Evolutionary conservation across 495 filamentous ascomycete genomes (phyloP).

Genomic region (Sordaria brevicollis): DNA sequence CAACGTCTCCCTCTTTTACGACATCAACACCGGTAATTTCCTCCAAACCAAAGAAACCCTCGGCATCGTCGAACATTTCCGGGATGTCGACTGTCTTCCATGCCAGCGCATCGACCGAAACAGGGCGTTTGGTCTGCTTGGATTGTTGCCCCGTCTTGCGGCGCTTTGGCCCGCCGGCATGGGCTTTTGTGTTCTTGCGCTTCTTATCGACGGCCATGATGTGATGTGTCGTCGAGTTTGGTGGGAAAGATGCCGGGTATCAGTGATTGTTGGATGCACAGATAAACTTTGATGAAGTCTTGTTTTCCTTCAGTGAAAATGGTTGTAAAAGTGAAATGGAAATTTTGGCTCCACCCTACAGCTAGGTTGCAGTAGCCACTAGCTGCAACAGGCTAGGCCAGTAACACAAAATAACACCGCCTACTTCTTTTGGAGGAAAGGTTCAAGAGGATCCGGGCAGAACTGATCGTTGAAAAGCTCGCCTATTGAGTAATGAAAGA

Average conservation of each 20-base stretch:
- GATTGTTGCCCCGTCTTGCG: conserved; percentile 26
- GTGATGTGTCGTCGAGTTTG: not conserved
- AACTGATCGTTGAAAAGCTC: not conserved
- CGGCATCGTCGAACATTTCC: conserved; percentile 81
- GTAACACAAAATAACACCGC: not conserved
- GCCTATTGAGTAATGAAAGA: not conserved
- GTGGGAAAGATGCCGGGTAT: not conserved
- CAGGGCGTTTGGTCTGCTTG: conserved; percentile 22
- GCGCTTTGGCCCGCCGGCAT: conserved; percentile 30
- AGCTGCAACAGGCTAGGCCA: not conserved
- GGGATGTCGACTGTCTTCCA: conserved; percentile 80
- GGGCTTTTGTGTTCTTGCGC: conserved; percentile 30
- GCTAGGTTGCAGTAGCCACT: not conserved
- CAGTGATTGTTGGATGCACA: not conserved
- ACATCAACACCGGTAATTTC: conserved; percentile 87
- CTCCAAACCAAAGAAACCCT: conserved; percentile 88
- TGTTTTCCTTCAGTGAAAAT: not conserved
- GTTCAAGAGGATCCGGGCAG: not conserved
- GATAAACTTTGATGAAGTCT: not conserved
- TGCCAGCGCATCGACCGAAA: conserved; percentile 53
- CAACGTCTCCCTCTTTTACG: conserved; percentile 42
- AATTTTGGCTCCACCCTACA: conserved; percentile 16
- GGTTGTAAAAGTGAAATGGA: conserved; percentile 1
- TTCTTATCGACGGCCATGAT: conserved; percentile 31
- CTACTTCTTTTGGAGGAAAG: not conserved